Evolutionary conservation across 306 rosid genomes (phyloP).

Genomic region (Astragalus membranaceus): DNA sequence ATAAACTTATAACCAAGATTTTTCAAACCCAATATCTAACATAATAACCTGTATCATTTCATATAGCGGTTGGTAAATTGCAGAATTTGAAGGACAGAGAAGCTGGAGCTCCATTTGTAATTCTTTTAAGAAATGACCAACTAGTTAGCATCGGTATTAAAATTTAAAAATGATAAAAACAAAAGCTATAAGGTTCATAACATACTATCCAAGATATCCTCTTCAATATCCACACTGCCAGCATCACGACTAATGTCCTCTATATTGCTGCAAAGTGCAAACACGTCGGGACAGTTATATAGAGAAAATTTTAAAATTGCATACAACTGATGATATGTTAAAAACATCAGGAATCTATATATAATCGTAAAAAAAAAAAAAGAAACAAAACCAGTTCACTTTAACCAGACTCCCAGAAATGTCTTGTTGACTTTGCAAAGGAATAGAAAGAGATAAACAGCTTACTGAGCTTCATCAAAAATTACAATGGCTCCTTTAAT

Average conservation of each 20-base stretch:
- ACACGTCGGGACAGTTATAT: conserved; percentile 8
- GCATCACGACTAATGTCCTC: conserved; percentile 93
- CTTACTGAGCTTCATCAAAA: conserved; percentile 94
- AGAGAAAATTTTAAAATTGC: conserved; percentile 10
- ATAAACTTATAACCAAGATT: conserved; percentile 11
- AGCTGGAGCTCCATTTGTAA: conserved; percentile 68
- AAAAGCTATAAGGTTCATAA: conserved; percentile 23
- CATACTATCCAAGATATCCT: conserved; percentile 76
- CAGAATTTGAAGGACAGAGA: conserved; percentile 49
- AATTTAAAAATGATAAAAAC: not conserved
- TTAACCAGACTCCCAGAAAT: not conserved
- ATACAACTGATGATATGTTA: conserved; percentile 1
- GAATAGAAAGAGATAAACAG: conserved; percentile 7
- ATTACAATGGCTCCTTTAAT: conserved; percentile 76
- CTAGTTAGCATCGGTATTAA: conserved; percentile 20
- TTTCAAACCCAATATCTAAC: conserved; percentile 19
- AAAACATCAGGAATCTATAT: not conserved
- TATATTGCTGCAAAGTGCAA: conserved; percentile 71
- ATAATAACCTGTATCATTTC: conserved; percentile 77
- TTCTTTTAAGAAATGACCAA: conserved; percentile 44
- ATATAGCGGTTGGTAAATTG: conserved; percentile 68
- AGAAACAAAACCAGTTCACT: not conserved
- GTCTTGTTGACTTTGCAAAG: not conserved
- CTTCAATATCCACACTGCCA: conserved; percentile 86
- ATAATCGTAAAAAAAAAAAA: not conserved